Conservation (phyloP, 257 asterid genomes). For the Capsicum baccatum region DNA sequence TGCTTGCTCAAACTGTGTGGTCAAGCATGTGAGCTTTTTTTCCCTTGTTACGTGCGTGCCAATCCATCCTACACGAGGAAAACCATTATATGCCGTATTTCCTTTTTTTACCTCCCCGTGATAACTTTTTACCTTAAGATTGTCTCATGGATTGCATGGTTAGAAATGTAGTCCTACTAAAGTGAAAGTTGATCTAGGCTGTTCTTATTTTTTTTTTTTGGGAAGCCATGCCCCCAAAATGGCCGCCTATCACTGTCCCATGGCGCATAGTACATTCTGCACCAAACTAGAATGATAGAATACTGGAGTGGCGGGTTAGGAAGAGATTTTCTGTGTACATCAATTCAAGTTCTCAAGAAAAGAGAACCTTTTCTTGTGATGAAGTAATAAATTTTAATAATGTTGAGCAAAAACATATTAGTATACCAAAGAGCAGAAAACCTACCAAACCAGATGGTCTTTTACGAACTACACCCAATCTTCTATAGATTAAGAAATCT, state of each 20-base stretch:
- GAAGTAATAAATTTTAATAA: background rate
- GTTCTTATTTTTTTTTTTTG: no score
- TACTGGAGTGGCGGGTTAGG: background rate
- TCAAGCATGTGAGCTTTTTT: constrained; percentile 2
- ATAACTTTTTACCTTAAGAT: background rate
- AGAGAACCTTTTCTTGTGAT: background rate
- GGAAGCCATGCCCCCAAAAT: background rate
- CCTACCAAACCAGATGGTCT: background rate
- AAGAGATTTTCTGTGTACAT: background rate
- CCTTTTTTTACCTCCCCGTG: background rate
- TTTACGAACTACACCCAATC: background rate
- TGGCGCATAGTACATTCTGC: background rate
- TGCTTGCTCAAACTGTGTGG: constrained; percentile 15
- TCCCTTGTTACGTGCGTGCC: background rate
- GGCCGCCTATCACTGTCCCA: background rate
- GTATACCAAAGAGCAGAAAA: background rate
- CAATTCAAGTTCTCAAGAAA: background rate
- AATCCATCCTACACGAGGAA: constrained; percentile 7
- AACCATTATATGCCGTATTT: background rate
- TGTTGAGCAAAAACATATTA: background rate
- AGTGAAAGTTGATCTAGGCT: background rate
- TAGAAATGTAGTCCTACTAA: constrained; percentile 21
- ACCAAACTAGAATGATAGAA: constrained; percentile 14
- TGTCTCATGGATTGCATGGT: background rate
- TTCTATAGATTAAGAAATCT: background rate